Evolutionary conservation across 2,329 filamentous ascomycete species (phyloP).

Genomic region (Teratosphaeria destructans): DNA sequence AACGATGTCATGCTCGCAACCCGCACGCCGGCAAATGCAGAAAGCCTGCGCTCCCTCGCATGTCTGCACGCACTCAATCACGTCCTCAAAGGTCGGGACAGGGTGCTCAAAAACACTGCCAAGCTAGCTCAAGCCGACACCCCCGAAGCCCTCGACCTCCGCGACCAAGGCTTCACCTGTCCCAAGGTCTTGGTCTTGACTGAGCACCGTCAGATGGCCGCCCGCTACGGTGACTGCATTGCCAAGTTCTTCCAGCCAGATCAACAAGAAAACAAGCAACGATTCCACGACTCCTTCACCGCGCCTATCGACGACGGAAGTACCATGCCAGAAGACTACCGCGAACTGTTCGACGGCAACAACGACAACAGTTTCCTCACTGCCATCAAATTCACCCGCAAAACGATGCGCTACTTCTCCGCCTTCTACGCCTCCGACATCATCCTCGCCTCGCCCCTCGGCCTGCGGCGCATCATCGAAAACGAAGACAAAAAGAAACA

Average conservation of each 20-base stretch:
- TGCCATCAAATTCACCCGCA: constrained; percentile 93
- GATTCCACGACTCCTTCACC: constrained; percentile 76
- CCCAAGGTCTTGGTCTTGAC: constrained; percentile 87
- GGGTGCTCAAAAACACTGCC: constrained; percentile 84
- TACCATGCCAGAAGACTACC: constrained; percentile 70
- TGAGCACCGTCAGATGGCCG: constrained; percentile 79
- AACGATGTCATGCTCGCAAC: constrained; percentile 68
- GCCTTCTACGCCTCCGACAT: constrained; percentile 96
- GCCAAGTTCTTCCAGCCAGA: constrained; percentile 67
- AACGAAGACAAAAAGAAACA: constrained; percentile 59
- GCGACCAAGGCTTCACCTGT: constrained; percentile 90
- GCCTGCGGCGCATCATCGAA: constrained; percentile 81
- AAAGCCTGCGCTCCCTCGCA: constrained; percentile 57
- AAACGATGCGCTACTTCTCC: constrained; percentile 88
- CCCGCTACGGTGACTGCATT: constrained; percentile 66
- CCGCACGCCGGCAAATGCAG: constrained; percentile 58
- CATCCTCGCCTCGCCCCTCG: constrained; percentile 80
- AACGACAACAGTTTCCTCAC: constrained; percentile 95
- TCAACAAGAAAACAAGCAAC: constrained; percentile 88
- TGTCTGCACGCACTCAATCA: constrained; percentile 86
- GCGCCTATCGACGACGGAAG: constrained; percentile 60
- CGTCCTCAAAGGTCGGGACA: constrained; percentile 83
- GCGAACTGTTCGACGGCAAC: constrained; percentile 83
- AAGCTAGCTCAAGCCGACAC: constrained; percentile 59
- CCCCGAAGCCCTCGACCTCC: constrained; percentile 48